Percentiles rank a stretch among this genome's conserved stretches.
Conservation (phyloP, 2,329 filamentous ascomycete species). For the Colletotrichum trifolii region DNA sequence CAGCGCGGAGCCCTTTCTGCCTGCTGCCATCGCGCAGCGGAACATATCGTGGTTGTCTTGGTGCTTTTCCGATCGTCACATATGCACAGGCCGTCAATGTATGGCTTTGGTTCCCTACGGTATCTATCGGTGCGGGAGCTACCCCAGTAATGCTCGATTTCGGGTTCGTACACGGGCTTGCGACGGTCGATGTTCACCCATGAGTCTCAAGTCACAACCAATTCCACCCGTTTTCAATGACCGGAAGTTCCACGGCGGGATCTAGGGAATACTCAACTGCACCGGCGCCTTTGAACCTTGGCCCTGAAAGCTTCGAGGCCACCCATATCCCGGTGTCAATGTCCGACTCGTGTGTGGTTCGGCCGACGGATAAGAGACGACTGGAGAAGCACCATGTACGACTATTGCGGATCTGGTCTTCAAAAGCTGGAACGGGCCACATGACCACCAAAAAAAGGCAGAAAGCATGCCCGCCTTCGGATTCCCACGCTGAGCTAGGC, state of each 20-base stretch:
- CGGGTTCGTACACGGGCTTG: not conserved
- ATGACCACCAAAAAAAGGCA: not conserved
- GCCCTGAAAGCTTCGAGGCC: not conserved
- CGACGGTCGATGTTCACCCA: no score
- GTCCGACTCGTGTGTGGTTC: slow-evolving; percentile 2
- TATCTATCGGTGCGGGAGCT: no score
- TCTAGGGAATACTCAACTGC: not conserved
- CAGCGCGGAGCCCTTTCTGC: not conserved
- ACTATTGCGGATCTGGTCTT: no score
- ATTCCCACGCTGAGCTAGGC: not conserved
- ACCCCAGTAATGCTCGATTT: no score
- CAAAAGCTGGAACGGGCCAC: no score
- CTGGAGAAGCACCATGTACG: not conserved
- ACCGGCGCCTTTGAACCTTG: not conserved
- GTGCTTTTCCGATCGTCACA: no score
- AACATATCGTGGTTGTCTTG: not conserved
- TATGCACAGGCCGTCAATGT: no score
- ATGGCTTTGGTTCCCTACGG: no score
- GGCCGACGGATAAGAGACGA: not conserved
- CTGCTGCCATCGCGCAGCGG: not conserved
- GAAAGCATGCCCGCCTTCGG: not conserved
- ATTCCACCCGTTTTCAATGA: no score
- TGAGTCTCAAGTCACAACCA: no score
- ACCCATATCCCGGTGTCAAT: not conserved
- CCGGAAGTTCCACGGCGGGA: not conserved